Base-by-base conservation (phyloP, 495 filamentous ascomycete genomes). In the Sordaria brevicollis region DNA sequence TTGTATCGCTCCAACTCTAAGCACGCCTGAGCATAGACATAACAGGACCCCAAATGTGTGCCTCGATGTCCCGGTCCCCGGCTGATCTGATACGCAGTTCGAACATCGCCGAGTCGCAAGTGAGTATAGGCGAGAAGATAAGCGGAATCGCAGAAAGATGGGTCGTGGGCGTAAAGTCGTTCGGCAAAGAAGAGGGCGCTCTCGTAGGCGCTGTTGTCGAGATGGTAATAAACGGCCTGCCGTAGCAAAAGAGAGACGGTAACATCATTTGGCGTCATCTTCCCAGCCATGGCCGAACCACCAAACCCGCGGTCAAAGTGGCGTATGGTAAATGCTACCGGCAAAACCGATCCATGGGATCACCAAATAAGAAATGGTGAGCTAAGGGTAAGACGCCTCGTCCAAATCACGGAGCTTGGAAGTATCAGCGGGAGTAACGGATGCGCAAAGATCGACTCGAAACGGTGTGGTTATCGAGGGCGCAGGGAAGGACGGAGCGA, bases 161-260 rank as follows among this genome's bases (percentile, higher is more conserved):
- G 88, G 71, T 98, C 95, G 74, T 92, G 89, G 37, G 93, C 94
- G 65, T 89, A 85, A 5, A 98, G 85, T 65, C 95, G 89, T 67
- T 93, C 92, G 65, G 95, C 91, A 43, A 96, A 89, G 81, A 98
- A 98, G 35, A 97, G 87, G 67, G 95, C 95, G 74, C 95, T 97
- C 36, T 91, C 86, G 73, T 91, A 84, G 35, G 94, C 85, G 74
- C 94, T 90, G 74, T 94, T 96, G 80, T 99, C 95, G 77, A 99
- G 88, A 76, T 96, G 89, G 81, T 98, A 97, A 80, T 93, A 91
- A 71, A 98, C 89, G 67, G 92, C 85, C 76, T 95, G 91, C 76
- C 91, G 87, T 73, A 98, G 83, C 80, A 96, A 91, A 77, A 84
- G 83, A 43, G 90, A 83, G 73, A 93, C 85, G 77, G 89, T 85